phyloP scores from a whole-genome alignment of 176 grass and related monocot genomes.

The Luzula sylvatica region DNA sequence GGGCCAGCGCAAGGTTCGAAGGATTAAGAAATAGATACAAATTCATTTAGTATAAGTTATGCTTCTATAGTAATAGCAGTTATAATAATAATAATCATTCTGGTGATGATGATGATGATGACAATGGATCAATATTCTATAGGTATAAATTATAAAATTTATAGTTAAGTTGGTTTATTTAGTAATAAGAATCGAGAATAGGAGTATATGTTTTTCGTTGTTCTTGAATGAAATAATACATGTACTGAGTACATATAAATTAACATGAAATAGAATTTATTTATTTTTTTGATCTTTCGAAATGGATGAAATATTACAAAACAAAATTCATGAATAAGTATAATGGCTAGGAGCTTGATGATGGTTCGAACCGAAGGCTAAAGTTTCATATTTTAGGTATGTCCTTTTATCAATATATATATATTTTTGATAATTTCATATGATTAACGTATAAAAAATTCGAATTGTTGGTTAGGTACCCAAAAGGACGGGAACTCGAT shows the following conservation, averaged over 20 bases:
- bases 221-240: conserved; percentile 21
- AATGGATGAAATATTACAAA: too few relatives aligned
- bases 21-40: conserved; percentile 71
- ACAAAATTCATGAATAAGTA: too few relatives aligned
- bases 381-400: conserved; percentile 3
- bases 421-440: conserved; percentile 1
- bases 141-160: too few relatives aligned
- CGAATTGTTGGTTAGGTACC: neutral
- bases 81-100: conserved; percentile 2
- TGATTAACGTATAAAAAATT: neutral
- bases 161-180: conserved; percentile 6
- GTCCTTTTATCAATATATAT: neutral
- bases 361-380: neutral
- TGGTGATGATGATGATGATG: too few relatives aligned
- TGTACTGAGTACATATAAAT: conserved; percentile 19
- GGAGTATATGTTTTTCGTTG: conserved; percentile 20
- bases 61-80: conserved; percentile 2
- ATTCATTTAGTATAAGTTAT: conserved; percentile 4
- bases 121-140: too few relatives aligned
- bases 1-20: conserved; percentile 72
- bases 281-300: too few relatives aligned
- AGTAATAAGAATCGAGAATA: conserved; percentile 4
- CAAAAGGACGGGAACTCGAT: too few relatives aligned
- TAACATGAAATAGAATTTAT: neutral
- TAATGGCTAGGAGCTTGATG: neutral